Evolutionary conservation across 2,329 filamentous ascomycete genomes (phyloP), one percentile per base, ranked within the genome.

Genomic region (Colletotrichum spinosum): DNA sequence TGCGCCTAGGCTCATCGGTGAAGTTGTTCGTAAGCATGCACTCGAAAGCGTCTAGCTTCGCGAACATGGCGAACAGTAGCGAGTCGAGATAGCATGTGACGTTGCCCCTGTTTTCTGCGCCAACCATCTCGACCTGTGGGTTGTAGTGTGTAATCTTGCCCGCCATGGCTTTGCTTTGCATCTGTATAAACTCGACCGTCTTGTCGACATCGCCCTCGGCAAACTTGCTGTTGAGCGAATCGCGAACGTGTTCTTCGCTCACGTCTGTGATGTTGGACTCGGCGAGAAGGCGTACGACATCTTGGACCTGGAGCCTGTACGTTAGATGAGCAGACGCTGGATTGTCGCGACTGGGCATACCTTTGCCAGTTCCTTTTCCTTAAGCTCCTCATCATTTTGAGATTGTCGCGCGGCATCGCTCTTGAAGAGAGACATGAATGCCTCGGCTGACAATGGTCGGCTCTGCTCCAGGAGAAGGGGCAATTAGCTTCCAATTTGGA

Each of bases 1-100:
- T 92, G 70, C 87, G 89, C 68, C 90, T 87, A 10, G 82, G 78
- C 68, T 93, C 88, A 67, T 96, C 92, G 34, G 89, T 85, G 67
- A 93, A 92, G 8, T 90, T 88, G 62, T 90, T 91, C 75, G 92
- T 94, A 39, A 97, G 83, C 84, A 98, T 97, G 53, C 92, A 93
- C 77, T 98, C 95, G 75, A 97, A 99, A 69, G 92, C 94, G 70
- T 93, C 91, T 42, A 97, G 84, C 66, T 92, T 90, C 15, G 92
- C 92, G 75, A 98, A 98, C 93, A 99, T 97, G 76, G 95, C 92
- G 75, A 97, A 98, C 2, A 99, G 85, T 25, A 98, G 81, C 0
- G 95, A 87, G 76, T 98, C 96, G 13, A 98, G 83, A 75, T 97
- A 98, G 80, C 96, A 99, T n/a, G 95, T 98, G 41, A 97, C 93